A percentile compares a stretch with the other conserved stretches of the same genome.
Conservation (phyloP, 495 filamentous ascomycete genomes). For the Penicillium ucsense region DNA sequence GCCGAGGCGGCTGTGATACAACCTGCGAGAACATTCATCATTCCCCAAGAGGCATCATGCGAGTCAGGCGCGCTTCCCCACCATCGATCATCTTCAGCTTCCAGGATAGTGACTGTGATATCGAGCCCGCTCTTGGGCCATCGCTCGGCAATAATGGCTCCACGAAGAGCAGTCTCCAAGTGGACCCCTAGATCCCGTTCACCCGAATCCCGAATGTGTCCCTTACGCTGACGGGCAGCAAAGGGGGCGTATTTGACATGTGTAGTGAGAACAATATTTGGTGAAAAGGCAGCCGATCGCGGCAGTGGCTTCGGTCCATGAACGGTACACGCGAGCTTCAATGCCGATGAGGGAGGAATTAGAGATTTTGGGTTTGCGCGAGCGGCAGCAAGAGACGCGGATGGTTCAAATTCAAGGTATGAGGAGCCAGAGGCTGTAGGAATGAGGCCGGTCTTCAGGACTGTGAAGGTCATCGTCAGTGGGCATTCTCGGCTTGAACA, state of each 20-base stretch:
- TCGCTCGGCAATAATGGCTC: constrained; percentile 79
- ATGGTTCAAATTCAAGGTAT: constrained; percentile 76
- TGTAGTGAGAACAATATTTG: constrained; percentile 80
- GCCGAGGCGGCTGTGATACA: constrained; percentile 92
- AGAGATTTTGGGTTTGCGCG: constrained; percentile 39
- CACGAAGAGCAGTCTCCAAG: constrained; percentile 79
- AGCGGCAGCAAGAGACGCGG: constrained; percentile 37
- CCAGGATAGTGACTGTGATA: constrained; percentile 81
- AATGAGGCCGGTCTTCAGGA: constrained; percentile 82
- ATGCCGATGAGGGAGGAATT: constrained; percentile 44
- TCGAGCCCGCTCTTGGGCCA: constrained; percentile 97
- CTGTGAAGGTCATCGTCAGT: constrained; percentile 34
- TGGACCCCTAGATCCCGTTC: constrained; percentile 89
- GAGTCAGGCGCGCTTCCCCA: constrained; percentile 43
- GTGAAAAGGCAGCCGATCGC: constrained; percentile 77
- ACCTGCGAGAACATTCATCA: constrained; percentile 84
- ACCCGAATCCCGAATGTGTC: constrained; percentile 75
- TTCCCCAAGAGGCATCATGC: constrained; percentile 52
- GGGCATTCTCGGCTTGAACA: background rate
- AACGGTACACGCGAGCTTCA: constrained; percentile 86
- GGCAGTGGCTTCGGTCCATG: constrained; percentile 90
- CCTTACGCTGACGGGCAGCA: constrained; percentile 67
- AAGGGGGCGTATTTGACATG: constrained; percentile 96
- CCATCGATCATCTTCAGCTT: constrained; percentile 73
- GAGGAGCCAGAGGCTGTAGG: constrained; percentile 91